phyloP scores from a whole-genome alignment of 2,329 filamentous ascomycete species.

The Aureobasidium lini region DNA sequence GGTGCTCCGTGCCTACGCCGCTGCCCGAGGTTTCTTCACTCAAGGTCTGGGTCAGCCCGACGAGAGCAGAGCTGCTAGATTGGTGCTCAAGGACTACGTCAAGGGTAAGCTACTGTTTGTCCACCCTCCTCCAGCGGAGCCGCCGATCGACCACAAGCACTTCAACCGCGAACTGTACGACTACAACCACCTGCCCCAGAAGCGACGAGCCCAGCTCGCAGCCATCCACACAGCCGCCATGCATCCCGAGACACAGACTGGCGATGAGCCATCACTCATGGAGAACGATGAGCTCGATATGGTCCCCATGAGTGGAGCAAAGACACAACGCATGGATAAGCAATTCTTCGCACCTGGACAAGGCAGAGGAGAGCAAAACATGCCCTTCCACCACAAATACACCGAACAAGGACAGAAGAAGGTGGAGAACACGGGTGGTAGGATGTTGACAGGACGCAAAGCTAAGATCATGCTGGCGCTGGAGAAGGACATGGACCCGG shows the following conservation, averaged over 20 bases:
- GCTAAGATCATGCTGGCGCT: constrained; percentile 70
- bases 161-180: constrained; percentile 93
- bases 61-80: constrained; percentile 81
- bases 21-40: constrained; percentile 82
- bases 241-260: constrained; percentile 18
- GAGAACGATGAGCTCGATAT: constrained; percentile 43
- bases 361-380: constrained; percentile 56
- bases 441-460: constrained; percentile 75
- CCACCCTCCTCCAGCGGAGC: constrained; percentile 68
- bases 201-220: constrained; percentile 61
- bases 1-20: constrained; percentile 76
- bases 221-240: constrained; percentile 27
- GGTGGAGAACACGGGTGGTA: constrained; percentile 37
- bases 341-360: constrained; percentile 73
- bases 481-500: constrained; percentile 76
- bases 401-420: constrained; percentile 61
- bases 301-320: constrained; percentile 49
- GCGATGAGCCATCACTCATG: constrained; percentile 31
- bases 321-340: constrained; percentile 72
- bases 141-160: constrained; percentile 56
- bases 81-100: constrained; percentile 94
- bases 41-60: constrained; percentile 86
- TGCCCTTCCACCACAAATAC: constrained; percentile 88
- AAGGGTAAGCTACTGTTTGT: constrained; percentile 91
- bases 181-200: constrained; percentile 69